phyloP scores from a whole-genome alignment of 2,329 filamentous ascomycete species.

The Fusarium drepaniforme region DNA sequence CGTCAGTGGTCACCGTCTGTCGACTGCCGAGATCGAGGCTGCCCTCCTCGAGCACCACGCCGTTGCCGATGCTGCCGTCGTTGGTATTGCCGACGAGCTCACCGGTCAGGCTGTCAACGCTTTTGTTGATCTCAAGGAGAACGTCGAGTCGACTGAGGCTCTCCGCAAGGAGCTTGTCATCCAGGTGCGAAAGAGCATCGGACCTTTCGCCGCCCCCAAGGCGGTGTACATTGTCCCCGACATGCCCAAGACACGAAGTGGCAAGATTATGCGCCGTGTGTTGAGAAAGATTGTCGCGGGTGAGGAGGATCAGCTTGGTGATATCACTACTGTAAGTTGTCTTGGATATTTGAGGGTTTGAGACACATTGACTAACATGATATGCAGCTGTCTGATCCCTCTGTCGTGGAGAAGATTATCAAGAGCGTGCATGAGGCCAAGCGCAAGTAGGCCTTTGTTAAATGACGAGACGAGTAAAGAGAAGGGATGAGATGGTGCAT shows the following conservation, averaged over 20 bases:
- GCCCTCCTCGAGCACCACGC: constrained; percentile 92
- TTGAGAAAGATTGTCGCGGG: constrained; percentile 96
- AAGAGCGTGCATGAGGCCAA: constrained; percentile 76
- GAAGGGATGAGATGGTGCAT: constrained; percentile 18
- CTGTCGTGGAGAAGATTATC: constrained; percentile 92
- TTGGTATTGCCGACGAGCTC: constrained; percentile 92
- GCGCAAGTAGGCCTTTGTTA: constrained; percentile 57
- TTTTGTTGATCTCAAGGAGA: constrained; percentile 93
- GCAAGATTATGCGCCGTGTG: constrained; percentile 99
- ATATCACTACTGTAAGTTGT: constrained; percentile 84
- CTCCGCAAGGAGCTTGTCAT: constrained; percentile 93
- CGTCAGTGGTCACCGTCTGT: constrained; percentile 94
- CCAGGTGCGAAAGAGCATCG: constrained; percentile 97
- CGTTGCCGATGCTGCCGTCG: constrained; percentile 94
- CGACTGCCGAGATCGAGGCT: constrained; percentile 97
- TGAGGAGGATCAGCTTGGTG: constrained; percentile 96
- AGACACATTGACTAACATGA: constrained; percentile 28
- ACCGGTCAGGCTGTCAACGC: constrained; percentile 98
- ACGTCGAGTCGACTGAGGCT: constrained; percentile 79
- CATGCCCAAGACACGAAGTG: constrained; percentile 95
- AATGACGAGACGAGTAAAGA: constrained; percentile 5
- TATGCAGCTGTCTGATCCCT: constrained; percentile 85
- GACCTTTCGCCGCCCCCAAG: constrained; percentile 97
- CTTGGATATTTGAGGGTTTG: background rate
- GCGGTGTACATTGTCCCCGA: constrained; percentile 91